These are phyloP conservation scores for Diplosphaera chodatii DNA, from an alignment of 139 green algal species.

Conservation along the genomic window DNA sequence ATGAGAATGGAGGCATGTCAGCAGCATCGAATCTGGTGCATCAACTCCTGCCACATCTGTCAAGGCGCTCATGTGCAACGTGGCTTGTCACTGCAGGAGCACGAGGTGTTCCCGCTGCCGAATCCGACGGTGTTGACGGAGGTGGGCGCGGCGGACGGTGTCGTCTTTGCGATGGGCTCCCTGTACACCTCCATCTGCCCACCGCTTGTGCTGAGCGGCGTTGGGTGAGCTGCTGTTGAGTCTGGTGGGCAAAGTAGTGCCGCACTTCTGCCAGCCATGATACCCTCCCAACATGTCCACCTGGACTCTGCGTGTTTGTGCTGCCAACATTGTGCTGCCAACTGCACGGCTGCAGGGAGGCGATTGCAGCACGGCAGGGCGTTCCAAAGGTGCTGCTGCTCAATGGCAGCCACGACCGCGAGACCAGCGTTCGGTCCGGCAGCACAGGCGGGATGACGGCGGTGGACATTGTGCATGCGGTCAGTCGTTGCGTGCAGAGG, in stretches of 20 bases:
- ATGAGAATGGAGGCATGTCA: too few species aligned
- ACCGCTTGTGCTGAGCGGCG: slow-evolving; percentile 62
- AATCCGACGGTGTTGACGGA: slow-evolving; percentile 64
- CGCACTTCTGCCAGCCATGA: too few species aligned
- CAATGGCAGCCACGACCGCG: slow-evolving; percentile 90
- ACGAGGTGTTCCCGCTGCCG: slow-evolving; percentile 79
- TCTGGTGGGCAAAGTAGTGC: too few species aligned
- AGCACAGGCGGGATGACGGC: slow-evolving; percentile 73
- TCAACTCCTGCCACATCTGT: too few species aligned
- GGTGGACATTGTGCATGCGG: slow-evolving; percentile 73
- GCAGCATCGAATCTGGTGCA: too few species aligned
- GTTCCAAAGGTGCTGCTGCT: slow-evolving; percentile 80
- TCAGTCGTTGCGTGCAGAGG: too few species aligned
- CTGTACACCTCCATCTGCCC: slow-evolving; percentile 96
- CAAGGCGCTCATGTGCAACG: too few species aligned
- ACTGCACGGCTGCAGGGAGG: slow-evolving; percentile 1
- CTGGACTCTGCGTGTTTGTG: too few species aligned
- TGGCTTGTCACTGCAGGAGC: slow-evolving; percentile 55
- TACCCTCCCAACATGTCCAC: too few species aligned
- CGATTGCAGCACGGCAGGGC: slow-evolving; percentile 10
- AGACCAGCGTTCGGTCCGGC: slow-evolving; percentile 56
- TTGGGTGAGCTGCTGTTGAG: too few species aligned
- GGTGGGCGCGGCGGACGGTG: slow-evolving; percentile 58
- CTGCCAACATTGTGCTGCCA: too few species aligned
- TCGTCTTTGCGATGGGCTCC: slow-evolving; percentile 97